phyloP scores from a whole-genome alignment of 2,329 filamentous ascomycete species.

The Curvularia sp. region DNA sequence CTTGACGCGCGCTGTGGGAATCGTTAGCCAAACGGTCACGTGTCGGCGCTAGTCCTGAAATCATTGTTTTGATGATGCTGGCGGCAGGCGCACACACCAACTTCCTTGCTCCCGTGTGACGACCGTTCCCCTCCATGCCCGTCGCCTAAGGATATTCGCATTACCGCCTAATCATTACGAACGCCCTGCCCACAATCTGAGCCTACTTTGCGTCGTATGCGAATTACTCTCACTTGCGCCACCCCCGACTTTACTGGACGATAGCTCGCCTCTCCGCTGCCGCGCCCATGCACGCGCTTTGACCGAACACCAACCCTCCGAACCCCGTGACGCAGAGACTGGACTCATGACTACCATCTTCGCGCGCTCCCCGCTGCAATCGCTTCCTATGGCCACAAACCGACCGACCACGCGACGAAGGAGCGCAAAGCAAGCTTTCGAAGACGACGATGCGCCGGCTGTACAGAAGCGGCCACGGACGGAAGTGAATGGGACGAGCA shows the following conservation, averaged over 20 bases:
- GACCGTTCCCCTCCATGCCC: conserved; percentile 33
- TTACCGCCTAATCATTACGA: conserved; percentile 46
- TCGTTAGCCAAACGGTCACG: conserved; percentile 9
- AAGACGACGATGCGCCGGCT: conserved; percentile 56
- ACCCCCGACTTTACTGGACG: conserved; percentile 4
- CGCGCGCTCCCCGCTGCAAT: conserved; percentile 54
- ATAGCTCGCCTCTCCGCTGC: conserved; percentile 25
- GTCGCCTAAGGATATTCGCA: conserved; percentile 40
- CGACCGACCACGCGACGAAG: conserved; percentile 54
- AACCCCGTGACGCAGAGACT: conserved; percentile 36
- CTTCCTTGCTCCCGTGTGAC: conserved; percentile 39
- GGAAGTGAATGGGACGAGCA: conserved; percentile 49
- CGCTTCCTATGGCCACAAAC: conserved; percentile 58
- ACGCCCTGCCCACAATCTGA: conserved; percentile 12
- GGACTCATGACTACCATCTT: conserved; percentile 48
- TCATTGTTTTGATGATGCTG: conserved; percentile 24
- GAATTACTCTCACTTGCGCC: conserved; percentile 11
- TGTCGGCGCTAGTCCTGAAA: conserved; percentile 19
- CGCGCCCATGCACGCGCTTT: conserved; percentile 49
- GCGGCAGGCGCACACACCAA: conserved; percentile 29
- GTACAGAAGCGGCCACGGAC: conserved; percentile 53
- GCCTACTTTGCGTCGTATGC: conserved; percentile 8
- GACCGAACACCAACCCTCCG: conserved; percentile 34
- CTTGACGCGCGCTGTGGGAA: conserved; percentile 1
- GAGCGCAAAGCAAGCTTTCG: conserved; percentile 56